phyloP scores from a whole-genome alignment of 371 early-diverging fungal species.

The Rhizopus stolonifer region DNA sequence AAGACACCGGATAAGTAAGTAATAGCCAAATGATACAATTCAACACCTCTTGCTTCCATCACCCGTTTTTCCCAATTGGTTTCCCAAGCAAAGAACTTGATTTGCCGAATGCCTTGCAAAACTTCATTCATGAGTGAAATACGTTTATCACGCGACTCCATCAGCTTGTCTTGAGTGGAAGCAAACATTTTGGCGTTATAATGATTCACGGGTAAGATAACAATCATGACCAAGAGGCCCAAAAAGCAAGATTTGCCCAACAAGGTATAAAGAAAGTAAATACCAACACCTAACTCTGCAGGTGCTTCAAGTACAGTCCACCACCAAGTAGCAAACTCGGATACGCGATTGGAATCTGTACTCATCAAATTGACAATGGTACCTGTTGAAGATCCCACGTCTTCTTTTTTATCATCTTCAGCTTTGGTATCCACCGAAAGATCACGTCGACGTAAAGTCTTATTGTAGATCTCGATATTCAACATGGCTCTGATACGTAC shows the following conservation, averaged over 20 bases:
- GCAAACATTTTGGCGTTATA: conserved; percentile 54
- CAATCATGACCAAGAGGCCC: conserved; percentile 60
- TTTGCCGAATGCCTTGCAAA: conserved; percentile 67
- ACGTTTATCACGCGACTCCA: conserved; percentile 58
- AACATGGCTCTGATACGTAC: conserved; percentile 51
- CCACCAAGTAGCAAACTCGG: conserved; percentile 56
- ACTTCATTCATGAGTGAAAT: conserved; percentile 57
- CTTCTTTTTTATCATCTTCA: conserved; percentile 31
- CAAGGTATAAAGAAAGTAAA: conserved; percentile 60
- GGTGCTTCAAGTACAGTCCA: conserved; percentile 54
- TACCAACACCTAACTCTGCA: conserved; percentile 58
- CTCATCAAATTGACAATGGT: conserved; percentile 85
- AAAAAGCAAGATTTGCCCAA: conserved; percentile 68
- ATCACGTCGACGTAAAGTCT: conserved; percentile 47
- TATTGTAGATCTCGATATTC: conserved; percentile 60
- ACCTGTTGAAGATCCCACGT: conserved; percentile 56
- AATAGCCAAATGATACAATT: conserved; percentile 48
- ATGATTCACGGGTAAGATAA: conserved; percentile 55
- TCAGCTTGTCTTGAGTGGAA: conserved; percentile 47
- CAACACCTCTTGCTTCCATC: conserved; percentile 47
- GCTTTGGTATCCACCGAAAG: conserved; percentile 29
- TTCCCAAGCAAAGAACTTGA: conserved; percentile 73
- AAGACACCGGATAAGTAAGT: conserved; percentile 28
- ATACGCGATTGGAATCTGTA: conserved; percentile 75
- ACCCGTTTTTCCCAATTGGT: conserved; percentile 41